Percentiles rank a stretch among this genome's conserved stretches.
Evolutionary conservation across 179 eudicot species (phyloP).

Genomic region (Monotropa hypopitys): DNA sequence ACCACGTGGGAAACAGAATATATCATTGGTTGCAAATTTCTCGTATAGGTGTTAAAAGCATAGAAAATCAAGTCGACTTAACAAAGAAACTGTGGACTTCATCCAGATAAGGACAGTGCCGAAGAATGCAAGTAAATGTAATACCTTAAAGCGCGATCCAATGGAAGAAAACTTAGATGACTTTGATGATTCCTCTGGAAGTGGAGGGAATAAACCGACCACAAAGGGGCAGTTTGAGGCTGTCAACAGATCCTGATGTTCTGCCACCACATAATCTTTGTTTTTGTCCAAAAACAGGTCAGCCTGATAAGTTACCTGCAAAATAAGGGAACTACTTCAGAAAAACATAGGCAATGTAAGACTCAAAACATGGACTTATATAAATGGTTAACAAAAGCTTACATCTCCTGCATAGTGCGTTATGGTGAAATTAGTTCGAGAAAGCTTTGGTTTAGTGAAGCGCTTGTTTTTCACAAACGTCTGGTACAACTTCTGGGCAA

Average conservation of each 20-base stretch:
- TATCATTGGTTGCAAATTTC: no score
- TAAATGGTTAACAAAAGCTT: no score
- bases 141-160: constrained; percentile 86
- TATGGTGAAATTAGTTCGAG: constrained; percentile 79
- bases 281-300: constrained; percentile 88
- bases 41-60: neutral
- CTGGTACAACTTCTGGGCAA: constrained; percentile 79
- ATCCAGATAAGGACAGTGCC: neutral
- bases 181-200: constrained; percentile 56
- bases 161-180: constrained; percentile 87
- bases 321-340: constrained; percentile 8
- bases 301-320: constrained; percentile 80
- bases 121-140: neutral
- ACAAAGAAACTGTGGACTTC: neutral
- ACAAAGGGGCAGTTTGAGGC: constrained; percentile 84
- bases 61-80: constrained; percentile 2
- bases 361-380: no score
- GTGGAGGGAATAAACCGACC: constrained; percentile 67
- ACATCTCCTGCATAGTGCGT: constrained; percentile 99
- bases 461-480: constrained; percentile 70
- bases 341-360: no score
- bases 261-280: constrained; percentile 95
- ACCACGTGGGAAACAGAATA: neutral
- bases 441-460: constrained; percentile 80
- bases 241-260: constrained; percentile 80